These are phyloP conservation scores for Drechslera avenae DNA, from an alignment of 2,329 filamentous ascomycete genomes.

Conservation along the genomic window DNA sequence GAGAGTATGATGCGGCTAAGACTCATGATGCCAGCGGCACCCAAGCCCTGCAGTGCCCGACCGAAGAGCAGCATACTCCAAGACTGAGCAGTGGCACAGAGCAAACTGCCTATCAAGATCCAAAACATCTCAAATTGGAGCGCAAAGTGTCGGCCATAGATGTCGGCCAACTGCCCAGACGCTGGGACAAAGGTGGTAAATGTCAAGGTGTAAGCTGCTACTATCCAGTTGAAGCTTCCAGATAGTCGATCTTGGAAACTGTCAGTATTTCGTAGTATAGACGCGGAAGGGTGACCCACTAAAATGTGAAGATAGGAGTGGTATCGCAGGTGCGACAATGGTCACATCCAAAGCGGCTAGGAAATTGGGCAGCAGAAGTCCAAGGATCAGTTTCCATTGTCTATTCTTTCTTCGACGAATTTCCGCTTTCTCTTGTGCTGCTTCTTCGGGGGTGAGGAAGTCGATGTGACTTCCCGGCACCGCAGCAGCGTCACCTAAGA, in stretches of 20 bases:
- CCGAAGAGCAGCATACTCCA: conserved; percentile 68
- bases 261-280: conserved; percentile 8
- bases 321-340: conserved; percentile 65
- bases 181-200: conserved; percentile 70
- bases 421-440: conserved; percentile 18
- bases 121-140: conserved; percentile 62
- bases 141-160: conserved; percentile 66
- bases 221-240: conserved; percentile 62
- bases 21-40: conserved; percentile 66
- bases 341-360: conserved; percentile 68
- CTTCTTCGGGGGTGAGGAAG: conserved; percentile 19
- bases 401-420: conserved; percentile 47
- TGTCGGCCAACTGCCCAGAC: conserved; percentile 68
- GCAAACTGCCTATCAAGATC: conserved; percentile 61
- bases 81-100: conserved; percentile 64
- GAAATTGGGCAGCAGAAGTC: conserved; percentile 65
- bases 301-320: conserved; percentile 69
- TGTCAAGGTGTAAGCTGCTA: conserved; percentile 70
- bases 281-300: conserved; percentile 47
- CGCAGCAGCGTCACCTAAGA: not conserved
- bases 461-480: conserved; percentile 10
- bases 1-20: conserved; percentile 67
- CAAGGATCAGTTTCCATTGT: conserved; percentile 64
- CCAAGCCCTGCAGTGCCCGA: conserved; percentile 66
- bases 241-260: conserved; percentile 59